These are phyloP conservation scores for Chimonanthus praecox DNA, from an alignment of 164 flowering plant genomes.

Conservation along the genomic window DNA sequence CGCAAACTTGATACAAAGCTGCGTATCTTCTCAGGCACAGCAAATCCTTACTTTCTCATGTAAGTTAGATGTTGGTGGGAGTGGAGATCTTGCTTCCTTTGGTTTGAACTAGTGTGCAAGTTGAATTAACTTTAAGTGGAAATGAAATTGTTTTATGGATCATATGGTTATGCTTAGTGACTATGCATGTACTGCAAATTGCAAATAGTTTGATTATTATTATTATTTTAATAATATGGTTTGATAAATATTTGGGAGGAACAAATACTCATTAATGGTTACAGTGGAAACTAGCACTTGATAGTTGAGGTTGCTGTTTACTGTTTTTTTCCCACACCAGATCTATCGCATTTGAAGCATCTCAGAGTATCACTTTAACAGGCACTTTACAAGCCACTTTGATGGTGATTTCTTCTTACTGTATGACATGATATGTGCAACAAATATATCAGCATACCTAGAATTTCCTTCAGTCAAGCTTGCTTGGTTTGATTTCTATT, in stretches of 20 bases:
- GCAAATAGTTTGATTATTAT: background rate
- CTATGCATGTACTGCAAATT: background rate
- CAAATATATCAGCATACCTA: background rate
- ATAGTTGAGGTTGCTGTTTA: background rate
- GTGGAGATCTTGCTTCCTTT: no score
- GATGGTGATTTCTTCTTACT: background rate
- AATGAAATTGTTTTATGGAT: background rate
- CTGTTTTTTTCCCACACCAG: background rate
- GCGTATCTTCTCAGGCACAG: slow-evolving; percentile 89
- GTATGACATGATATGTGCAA: background rate
- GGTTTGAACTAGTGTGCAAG: background rate
- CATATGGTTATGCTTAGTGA: background rate
- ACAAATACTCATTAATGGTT: background rate
- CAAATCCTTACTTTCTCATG: slow-evolving; percentile 87
- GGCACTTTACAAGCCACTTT: background rate
- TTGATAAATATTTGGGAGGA: background rate
- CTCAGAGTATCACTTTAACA: background rate
- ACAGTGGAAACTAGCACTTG: background rate
- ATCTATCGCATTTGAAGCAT: background rate
- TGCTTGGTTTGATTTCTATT: background rate
- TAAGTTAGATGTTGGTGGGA: slow-evolving; percentile 7
- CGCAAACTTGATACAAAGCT: slow-evolving; percentile 45
- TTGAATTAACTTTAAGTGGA: background rate
- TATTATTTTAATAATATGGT: no score
- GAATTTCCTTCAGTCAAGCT: background rate